Conservation (phyloP, 352 stramenopile genomes). For the Discostella stelligera region DNA sequence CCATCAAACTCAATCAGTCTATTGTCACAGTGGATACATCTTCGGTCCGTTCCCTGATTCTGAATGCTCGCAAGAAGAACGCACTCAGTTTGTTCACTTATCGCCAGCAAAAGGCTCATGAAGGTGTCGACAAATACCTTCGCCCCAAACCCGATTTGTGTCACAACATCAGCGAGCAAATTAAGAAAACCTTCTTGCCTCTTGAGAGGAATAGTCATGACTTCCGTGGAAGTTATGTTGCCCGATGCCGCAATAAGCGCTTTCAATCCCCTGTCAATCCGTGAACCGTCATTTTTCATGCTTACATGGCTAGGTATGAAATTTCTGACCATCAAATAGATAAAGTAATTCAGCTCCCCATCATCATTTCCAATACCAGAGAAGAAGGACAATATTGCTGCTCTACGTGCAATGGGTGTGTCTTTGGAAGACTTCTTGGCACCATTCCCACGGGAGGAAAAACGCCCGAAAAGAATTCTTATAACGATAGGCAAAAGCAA, state of each 20-base stretch:
- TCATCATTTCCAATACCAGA: slow-evolving; percentile 61
- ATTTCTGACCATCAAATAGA: slow-evolving; percentile 78
- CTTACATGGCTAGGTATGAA: slow-evolving; percentile 64
- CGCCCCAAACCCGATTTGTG: slow-evolving; percentile 75
- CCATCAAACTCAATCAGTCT: slow-evolving; percentile 17
- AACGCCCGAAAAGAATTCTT: slow-evolving; percentile 81
- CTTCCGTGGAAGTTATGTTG: slow-evolving; percentile 42
- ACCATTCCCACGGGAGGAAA: slow-evolving; percentile 56
- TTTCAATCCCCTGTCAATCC: slow-evolving; percentile 40
- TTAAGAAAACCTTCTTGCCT: slow-evolving; percentile 82
- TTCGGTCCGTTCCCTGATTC: slow-evolving; percentile 23
- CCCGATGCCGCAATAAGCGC: slow-evolving; percentile 43
- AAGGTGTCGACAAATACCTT: slow-evolving; percentile 63
- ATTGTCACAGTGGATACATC: slow-evolving; percentile 29
- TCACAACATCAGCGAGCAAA: slow-evolving; percentile 77
- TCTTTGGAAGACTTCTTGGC: slow-evolving; percentile 77
- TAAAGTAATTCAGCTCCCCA: slow-evolving; percentile 74
- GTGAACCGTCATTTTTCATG: slow-evolving; percentile 35
- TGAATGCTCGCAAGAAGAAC: slow-evolving; percentile 43
- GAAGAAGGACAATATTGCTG: slow-evolving; percentile 81
- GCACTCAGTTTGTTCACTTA: slow-evolving; percentile 57
- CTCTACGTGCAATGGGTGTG: slow-evolving; percentile 65
- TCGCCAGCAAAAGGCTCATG: slow-evolving; percentile 62
- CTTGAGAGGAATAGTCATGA: slow-evolving; percentile 50
- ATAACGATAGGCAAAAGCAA: slow-evolving; percentile 69